Evolutionary conservation across 2,329 filamentous ascomycete species (phyloP).

Genomic region (Clarireedia sp.): DNA sequence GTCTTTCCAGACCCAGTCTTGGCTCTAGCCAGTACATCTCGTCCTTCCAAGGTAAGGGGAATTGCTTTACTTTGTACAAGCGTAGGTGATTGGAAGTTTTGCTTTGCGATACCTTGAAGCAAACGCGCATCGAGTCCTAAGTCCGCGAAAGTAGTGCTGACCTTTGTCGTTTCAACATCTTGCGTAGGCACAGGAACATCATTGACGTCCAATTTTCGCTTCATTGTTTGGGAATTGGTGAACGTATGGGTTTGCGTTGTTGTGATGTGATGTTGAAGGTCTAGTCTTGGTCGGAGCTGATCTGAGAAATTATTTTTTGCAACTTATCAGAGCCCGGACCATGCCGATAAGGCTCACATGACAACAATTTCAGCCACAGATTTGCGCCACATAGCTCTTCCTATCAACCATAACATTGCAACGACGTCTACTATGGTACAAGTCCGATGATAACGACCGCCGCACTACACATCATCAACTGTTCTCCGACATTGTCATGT

Average conservation of each 20-base stretch:
- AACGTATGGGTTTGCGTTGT: not conserved
- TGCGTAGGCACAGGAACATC: conserved; percentile 38
- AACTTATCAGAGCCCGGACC: conserved; percentile 7
- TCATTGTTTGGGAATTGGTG: conserved; percentile 37
- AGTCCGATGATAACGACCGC: too few species aligned
- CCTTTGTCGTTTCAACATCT: conserved; percentile 25
- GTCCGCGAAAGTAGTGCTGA: conserved; percentile 54
- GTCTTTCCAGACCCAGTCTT: conserved; percentile 97
- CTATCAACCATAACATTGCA: too few species aligned
- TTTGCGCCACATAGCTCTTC: too few species aligned
- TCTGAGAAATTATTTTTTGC: conserved; percentile 9
- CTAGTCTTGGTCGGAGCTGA: not conserved
- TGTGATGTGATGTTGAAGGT: not conserved
- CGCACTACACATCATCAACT: too few species aligned
- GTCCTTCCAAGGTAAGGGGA: conserved; percentile 76
- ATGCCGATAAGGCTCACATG: conserved; percentile 3
- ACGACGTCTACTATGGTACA: too few species aligned
- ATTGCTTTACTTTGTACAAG: conserved; percentile 81
- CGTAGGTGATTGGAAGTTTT: conserved; percentile 82
- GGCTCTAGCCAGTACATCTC: conserved; percentile 84
- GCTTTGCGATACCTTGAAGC: conserved; percentile 75
- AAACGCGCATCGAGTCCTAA: conserved; percentile 79
- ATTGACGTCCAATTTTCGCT: conserved; percentile 53
- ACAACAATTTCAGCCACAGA: too few species aligned
- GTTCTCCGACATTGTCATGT: too few species aligned